Base-by-base conservation (phyloP, 306 rosid genomes). In the Calophaca sinica region DNA sequence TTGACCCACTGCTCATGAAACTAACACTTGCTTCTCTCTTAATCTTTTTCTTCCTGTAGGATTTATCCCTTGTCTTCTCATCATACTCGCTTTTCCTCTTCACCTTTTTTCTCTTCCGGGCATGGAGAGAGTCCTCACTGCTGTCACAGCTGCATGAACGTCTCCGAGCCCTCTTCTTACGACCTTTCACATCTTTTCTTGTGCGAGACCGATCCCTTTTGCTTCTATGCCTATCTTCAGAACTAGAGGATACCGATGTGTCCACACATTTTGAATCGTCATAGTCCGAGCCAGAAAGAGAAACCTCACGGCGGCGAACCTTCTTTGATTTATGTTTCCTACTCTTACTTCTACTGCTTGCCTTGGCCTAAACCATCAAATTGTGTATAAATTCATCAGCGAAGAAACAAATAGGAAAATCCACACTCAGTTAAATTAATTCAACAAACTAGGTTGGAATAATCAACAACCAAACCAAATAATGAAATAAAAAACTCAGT, bases 301-400 rank as follows among this genome's bases (percentile, higher is more conserved):
- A 89, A 31, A 76, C 87, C 74, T 82, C 82, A 8, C 29, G 86
- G 11, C 20, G 73, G 62, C 69, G 86, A 84, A 76, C 85, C 88
- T 85, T 92, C 96, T 86, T 94, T 74, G 93, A 85, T 85, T 80
- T 83, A 75, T 46, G 6, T 78, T 74, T 88, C 86, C 51, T 82
- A 73, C 63, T 81, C 84, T 74, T 86, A 63, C 65, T 87, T 77
- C 64, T 91, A 76, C 85, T 79, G 52, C 68, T 89, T 7, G 50
- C 70, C 75, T 81, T 78, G 53, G 52, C 85, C 96, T 91, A 82
- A 80, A 74, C 65, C 85, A 82, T 51, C 48, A 66, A 73, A 59
- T 59, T 57, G 5, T 36, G 39, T 41, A 59, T 7, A 49, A 70
- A 59, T 39, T 79, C 66, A 73, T 28, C 20, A 45, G 64, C 13